Evolutionary conservation across 371 early-diverging fungal species (phyloP), one percentile per base, ranked within the genome.

Genomic region (Batkoa obscura): DNA sequence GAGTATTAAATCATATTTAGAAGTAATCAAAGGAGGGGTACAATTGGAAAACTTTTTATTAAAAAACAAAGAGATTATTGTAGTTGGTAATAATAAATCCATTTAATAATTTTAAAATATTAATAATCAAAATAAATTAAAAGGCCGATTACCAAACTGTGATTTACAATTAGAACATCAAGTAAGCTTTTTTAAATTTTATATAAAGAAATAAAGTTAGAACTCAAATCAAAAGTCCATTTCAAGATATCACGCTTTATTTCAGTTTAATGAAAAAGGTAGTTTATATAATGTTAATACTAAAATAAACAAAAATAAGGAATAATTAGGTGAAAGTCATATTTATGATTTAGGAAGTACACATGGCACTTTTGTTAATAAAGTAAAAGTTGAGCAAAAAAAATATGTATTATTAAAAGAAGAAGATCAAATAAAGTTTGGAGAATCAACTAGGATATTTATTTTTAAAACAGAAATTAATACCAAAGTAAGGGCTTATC

Each of bases 281-380:
- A 50, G 33, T 5, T 50, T 36, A 8, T 31, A 50, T 5, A 6
- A 17, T 13, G 12, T n/a, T 5, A 50, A n/a, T n/a, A n/a, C n/a
- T n/a, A n/a, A n/a, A 50, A 50, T 33, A 6, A 50, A 4, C 5
- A 4, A 31, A 31, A 4, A 10, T 17, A 10, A 12, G 4, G 17
- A 15, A 4, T 3, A 45, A 45, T 3, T 9, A 53, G 55, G 55
- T n/a, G 6, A 43, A 31, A 31, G 3, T 9, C 32, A 43, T 15
- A 30, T 55, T 9, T 55, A 42, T 39, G 55, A 55, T 23, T 43
- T 55, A 32, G 32, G 43, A 15, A 38, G 39, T 8, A 55, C 10
- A 43, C 55, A 55, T 17, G 55, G 55, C 6, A 55, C 55, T 9
- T 55, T 31, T 42, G 3, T 42, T 3, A 55, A 55, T 43, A 55